phyloP scores from a whole-genome alignment of 1,139 yeast genomes.

The Saccharomycopsis hybrid region DNA sequence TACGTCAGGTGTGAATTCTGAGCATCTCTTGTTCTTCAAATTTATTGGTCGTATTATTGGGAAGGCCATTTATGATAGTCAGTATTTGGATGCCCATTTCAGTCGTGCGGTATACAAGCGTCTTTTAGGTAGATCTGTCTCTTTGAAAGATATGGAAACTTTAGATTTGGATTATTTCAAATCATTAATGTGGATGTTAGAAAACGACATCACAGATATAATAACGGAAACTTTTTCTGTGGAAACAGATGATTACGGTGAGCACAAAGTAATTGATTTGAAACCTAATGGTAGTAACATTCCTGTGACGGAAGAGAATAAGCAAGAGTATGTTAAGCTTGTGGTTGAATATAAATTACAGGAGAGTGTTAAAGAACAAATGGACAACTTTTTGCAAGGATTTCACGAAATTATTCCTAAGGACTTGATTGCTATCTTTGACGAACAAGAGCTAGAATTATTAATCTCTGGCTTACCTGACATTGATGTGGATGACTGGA shows the following conservation, averaged over 20 bases:
- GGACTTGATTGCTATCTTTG: conserved; percentile 80
- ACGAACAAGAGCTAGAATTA: conserved; percentile 91
- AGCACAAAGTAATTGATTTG: conserved; percentile 71
- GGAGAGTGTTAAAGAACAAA: conserved; percentile 79
- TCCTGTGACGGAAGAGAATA: conserved; percentile 85
- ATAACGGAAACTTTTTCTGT: conserved; percentile 95
- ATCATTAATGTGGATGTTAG: conserved; percentile 92
- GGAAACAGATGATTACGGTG: conserved; percentile 93
- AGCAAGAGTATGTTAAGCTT: conserved; percentile 77
- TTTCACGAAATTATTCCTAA: conserved; percentile 91
- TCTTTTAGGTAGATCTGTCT: conserved; percentile 72
- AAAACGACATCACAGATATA: conserved; percentile 92
- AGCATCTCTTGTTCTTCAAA: conserved; percentile 85
- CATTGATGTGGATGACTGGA: conserved; percentile 95
- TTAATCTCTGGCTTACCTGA: conserved; percentile 94
- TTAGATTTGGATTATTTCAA: conserved; percentile 89
- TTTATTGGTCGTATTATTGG: conserved; percentile 94
- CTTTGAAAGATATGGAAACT: conserved; percentile 91
- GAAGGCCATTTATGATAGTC: conserved; percentile 84
- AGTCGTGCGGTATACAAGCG: conserved; percentile 92
- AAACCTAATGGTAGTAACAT: conserved; percentile 78
- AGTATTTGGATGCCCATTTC: conserved; percentile 90
- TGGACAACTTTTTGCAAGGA: conserved; percentile 79
- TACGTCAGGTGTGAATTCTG: conserved; percentile 89
- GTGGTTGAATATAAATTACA: conserved; percentile 86